phyloP scores from a whole-genome alignment of 257 asterid species.

The Gentiana dahurica region DNA sequence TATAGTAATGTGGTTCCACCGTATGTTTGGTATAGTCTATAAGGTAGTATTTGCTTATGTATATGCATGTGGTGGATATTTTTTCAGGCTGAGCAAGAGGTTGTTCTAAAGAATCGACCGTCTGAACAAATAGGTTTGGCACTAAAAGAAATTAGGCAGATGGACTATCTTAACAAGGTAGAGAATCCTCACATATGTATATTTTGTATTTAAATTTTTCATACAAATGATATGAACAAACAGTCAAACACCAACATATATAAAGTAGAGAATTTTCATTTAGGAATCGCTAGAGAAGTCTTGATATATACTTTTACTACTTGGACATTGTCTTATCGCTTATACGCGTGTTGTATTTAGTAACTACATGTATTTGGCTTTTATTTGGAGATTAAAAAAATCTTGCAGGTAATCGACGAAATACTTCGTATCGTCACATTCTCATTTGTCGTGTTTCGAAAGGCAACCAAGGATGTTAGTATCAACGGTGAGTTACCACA shows the following conservation, averaged over 20 bases:
- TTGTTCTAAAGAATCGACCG: constrained; percentile 4
- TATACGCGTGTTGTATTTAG: too few species aligned
- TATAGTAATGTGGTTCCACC: too few species aligned
- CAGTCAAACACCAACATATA: too few species aligned
- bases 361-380: too few species aligned
- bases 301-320: too few species aligned
- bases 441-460: constrained; percentile 74
- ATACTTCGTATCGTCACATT: constrained; percentile 76
- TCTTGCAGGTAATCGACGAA: constrained; percentile 67
- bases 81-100: constrained; percentile 13
- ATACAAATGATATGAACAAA: too few species aligned
- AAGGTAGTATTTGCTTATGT: background rate
- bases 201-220: too few species aligned
- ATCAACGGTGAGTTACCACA: constrained; percentile 37
- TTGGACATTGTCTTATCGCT: too few species aligned
- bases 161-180: constrained; percentile 10
- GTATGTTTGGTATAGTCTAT: too few species aligned
- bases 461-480: constrained; percentile 57
- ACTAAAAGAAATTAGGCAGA: constrained; percentile 8
- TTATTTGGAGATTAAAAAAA: background rate
- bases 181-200: background rate
- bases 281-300: too few species aligned
- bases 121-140: background rate
- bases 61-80: background rate
- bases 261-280: too few species aligned